phyloP scores from a whole-genome alignment of 2,329 filamentous ascomycete genomes.

The Verticillium isaacii region DNA sequence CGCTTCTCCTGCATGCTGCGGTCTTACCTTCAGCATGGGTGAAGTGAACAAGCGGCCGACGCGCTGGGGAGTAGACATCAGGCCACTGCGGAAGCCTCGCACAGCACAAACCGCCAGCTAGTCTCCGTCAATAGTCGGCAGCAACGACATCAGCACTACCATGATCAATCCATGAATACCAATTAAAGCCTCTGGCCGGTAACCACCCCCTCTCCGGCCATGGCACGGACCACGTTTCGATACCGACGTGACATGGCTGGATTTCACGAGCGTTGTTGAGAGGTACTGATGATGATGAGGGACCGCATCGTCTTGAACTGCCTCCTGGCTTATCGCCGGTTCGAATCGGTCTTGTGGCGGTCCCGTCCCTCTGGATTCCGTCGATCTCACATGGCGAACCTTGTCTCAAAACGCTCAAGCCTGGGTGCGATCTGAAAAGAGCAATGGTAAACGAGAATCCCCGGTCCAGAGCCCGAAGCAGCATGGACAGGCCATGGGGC shows the following conservation, averaged over 20 bases:
- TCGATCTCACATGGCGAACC: slow-evolving; percentile 10
- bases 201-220: neutral
- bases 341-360: slow-evolving; percentile 1
- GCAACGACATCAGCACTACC: neutral
- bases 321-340: neutral
- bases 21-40: neutral
- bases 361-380: slow-evolving; percentile 12
- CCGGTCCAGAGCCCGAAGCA: slow-evolving; percentile 1
- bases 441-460: slow-evolving; percentile 12
- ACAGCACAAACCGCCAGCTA: neutral
- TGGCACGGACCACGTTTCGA: neutral
- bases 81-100: neutral
- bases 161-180: neutral
- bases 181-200: too few species aligned
- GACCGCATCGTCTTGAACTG: neutral
- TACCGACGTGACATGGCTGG: neutral
- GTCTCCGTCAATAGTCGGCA: neutral
- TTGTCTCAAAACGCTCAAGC: neutral
- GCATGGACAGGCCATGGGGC: neutral
- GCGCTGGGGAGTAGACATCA: neutral
- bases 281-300: neutral
- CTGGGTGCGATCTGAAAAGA: slow-evolving; percentile 5
- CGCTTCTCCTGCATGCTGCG: neutral
- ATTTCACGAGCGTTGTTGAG: neutral
- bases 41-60: neutral